Conservation (phyloP, 2,329 filamentous ascomycete species). For the Ciborinia camelliae region DNA sequence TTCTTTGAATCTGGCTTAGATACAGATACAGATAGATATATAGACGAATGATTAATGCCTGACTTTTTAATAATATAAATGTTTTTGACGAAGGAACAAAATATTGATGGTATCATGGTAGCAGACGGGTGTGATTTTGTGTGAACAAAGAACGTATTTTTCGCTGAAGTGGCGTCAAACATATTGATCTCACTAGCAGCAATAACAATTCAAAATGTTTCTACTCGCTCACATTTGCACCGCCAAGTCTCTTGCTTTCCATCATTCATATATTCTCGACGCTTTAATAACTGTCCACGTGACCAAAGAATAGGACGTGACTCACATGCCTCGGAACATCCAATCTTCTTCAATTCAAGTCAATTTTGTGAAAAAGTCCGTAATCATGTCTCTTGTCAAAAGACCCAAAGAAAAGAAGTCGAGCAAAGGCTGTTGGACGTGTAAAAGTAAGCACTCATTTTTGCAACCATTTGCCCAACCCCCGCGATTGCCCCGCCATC, state of each 20-base stretch:
- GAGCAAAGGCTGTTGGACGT: conserved; percentile 43
- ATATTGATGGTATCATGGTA: background rate
- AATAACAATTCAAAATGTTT: background rate
- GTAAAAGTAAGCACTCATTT: conserved; percentile 40
- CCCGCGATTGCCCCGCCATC: conserved; percentile 3
- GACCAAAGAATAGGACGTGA: background rate
- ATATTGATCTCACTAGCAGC: background rate
- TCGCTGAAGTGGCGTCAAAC: background rate
- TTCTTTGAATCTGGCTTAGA: background rate
- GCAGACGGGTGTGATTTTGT: background rate
- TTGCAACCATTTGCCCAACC: conserved; percentile 17
- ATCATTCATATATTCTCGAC: background rate
- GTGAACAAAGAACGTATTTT: background rate
- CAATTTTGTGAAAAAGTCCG: background rate
- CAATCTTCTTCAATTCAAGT: background rate
- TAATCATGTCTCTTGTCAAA: conserved; percentile 6
- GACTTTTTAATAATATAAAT: background rate
- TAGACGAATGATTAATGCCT: too few relatives aligned
- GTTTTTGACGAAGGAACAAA: background rate
- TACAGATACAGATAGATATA: background rate
- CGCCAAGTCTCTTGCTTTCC: accelerated
- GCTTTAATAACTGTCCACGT: background rate
- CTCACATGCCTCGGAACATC: background rate
- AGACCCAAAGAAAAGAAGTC: conserved; percentile 14
- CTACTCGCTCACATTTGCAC: background rate